Evolutionary conservation across 2,329 filamentous ascomycete genomes (phyloP), one percentile per base, ranked within the genome.

Genomic region (Chaetomium sp.): DNA sequence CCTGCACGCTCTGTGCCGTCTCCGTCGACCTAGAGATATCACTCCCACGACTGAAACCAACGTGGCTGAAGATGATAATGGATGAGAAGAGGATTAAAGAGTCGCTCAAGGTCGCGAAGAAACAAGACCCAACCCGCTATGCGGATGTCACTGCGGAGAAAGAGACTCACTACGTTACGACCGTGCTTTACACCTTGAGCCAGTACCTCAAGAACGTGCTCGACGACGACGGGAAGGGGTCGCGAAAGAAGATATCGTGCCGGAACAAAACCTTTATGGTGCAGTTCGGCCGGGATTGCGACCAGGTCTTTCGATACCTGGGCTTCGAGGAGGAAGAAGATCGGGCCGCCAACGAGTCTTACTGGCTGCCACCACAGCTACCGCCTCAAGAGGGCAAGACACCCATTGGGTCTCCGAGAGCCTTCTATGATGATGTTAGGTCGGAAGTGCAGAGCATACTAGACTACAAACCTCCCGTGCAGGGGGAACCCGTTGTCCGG

Each of bases 181-280:
- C 72, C n/a, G 70, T 75, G 0, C 69, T 77, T 3, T 52, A 64
- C 6, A 79, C 78, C 9, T 66, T 83, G 3, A 74, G 76, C 54
- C 75, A 74, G 6, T 83, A 82, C 49, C 66, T 82, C 3, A 74
- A 72, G 36, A 79, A 83, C 56, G 69, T 78, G 5, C 69, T 78
- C 3, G 70, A 74, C 1, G 66, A 67, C 1, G 68, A 70, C 38
- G 69, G 70, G 7, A 65, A 65, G 0, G 60, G 57, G 2, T 57
- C 65, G 0, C 50, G 38, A 4, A 69, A 76, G 45, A 77, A 70
- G 49, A 81, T 84, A 38, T 79, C 79, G 2, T 78, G 77, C 52
- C 70, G 79, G 1, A 84, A 84, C 61, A 82, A 82, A 64, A 74
- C 76, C 11, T 83, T 82, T 53, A 69, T 70, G 33, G 75, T 81